Evolutionary conservation across 495 filamentous ascomycete species (phyloP).

Genomic region (Haplographium delicatum): DNA sequence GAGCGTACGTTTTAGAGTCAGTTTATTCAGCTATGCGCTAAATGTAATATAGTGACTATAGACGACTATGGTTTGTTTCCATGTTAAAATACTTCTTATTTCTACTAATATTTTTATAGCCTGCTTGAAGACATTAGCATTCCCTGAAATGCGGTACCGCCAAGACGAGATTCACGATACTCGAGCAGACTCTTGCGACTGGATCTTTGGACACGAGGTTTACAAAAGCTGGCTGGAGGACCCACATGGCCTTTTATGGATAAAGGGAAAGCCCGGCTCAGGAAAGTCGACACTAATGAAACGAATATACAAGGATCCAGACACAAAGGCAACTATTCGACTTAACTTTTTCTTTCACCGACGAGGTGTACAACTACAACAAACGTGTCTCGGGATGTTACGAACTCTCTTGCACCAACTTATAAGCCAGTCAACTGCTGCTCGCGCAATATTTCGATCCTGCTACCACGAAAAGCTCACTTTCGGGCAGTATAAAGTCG

Average conservation of each 20-base stretch:
- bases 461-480: too few relatives aligned
- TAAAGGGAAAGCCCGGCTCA: slow-evolving; percentile 43
- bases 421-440: too few relatives aligned
- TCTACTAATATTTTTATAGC: too few relatives aligned
- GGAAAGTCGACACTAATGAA: slow-evolving; percentile 45
- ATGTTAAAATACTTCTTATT: too few relatives aligned
- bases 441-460: too few relatives aligned
- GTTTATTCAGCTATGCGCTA: too few relatives aligned
- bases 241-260: slow-evolving; percentile 36
- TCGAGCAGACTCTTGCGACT: slow-evolving; percentile 30
- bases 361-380: slow-evolving; percentile 31
- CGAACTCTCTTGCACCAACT: slow-evolving; percentile 35
- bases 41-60: too few relatives aligned
- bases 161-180: slow-evolving; percentile 18
- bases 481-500: too few relatives aligned
- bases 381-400: slow-evolving; percentile 30
- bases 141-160: slow-evolving; percentile 27
- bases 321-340: neutral
- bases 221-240: slow-evolving; percentile 31
- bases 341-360: slow-evolving; percentile 37
- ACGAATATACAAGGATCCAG: slow-evolving; percentile 6
- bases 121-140: slow-evolving; percentile 26
- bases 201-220: slow-evolving; percentile 28
- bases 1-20: too few relatives aligned
- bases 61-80: too few relatives aligned